Base-by-base conservation (phyloP, 345 rosid genomes). In the Reutealis trisperma region DNA sequence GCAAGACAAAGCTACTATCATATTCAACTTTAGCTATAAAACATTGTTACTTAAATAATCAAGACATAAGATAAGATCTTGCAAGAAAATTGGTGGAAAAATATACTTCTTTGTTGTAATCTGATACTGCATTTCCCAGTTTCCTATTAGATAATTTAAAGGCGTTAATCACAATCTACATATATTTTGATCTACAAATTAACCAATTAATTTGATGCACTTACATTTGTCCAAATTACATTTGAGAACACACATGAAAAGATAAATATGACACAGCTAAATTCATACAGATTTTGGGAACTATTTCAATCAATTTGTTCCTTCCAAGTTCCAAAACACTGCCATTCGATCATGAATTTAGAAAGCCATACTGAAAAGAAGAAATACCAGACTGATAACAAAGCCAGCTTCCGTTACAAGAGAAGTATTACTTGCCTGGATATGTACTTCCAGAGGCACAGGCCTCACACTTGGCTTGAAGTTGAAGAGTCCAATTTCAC, bases 381-480 rank as follows among this genome's bases (percentile, higher is more conserved):
- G 32, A 60, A 47, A 25, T 69, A 24, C 6, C 57, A 47, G 1
- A 19, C 37, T 16, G 14, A 27, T 47, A 47, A 16, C 14, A 47
- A 24, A 16, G 8, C 22, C 55, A 42, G 8, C 24, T 67, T 45
- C 51, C 1, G 21, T 15, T 22, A 45, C 18, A 37, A 44, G 47
- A 72, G 37, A 16, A 64, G 61, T 51, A 63, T 74, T 71, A 83
- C 89, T 91, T 87, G 78, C 99, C 96, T 95, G 99, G 84, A 95
- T 93, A 84, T 95, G 99, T 80, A 95, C 98, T 90, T 93, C 98
- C 77, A 95, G 96, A 24, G 99, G 99, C 57, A 93, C 99, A 77
- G 99, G 99, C 83, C 99, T 88, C 79, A 95, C 99, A 85, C 99
- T 95, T 75, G 98, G 99, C 86, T 95, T 95, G 82, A 95, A 95